Conservation (phyloP, 176 grass and related monocot genomes). For the Phragmites australis region DNA sequence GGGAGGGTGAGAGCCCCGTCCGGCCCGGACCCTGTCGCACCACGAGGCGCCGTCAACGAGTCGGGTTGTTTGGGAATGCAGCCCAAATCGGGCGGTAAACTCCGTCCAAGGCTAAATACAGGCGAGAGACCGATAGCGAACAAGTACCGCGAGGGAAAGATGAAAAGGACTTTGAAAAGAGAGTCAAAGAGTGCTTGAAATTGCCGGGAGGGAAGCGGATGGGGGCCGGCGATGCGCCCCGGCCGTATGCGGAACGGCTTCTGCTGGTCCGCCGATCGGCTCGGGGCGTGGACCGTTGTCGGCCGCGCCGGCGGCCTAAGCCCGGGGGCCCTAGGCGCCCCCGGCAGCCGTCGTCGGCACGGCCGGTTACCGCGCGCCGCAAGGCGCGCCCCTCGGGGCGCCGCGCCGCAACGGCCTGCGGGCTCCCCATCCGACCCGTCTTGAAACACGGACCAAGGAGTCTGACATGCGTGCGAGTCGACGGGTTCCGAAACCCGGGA, state of each 20-base stretch:
- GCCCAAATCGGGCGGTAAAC: slow-evolving; percentile 54
- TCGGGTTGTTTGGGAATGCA: slow-evolving; percentile 67
- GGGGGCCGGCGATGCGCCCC: slow-evolving; percentile 41
- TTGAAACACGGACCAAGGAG: slow-evolving; percentile 78
- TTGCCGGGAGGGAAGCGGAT: slow-evolving; percentile 62
- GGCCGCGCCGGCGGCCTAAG: slow-evolving; percentile 37
- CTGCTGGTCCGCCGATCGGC: slow-evolving; percentile 35
- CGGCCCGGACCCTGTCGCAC: slow-evolving; percentile 49
- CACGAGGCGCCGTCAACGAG: slow-evolving; percentile 56
- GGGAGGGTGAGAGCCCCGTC: slow-evolving; percentile 59
- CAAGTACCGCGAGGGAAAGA: slow-evolving; percentile 72
- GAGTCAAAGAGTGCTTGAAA: slow-evolving; percentile 77
- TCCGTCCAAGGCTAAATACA: slow-evolving; percentile 66
- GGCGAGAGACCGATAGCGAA: slow-evolving; percentile 72
- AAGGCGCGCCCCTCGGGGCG: too few relatives aligned
- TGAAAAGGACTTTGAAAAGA: slow-evolving; percentile 80
- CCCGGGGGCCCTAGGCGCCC: slow-evolving; percentile 2
- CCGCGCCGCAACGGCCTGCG: slow-evolving; percentile 2
- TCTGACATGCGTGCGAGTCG: slow-evolving; percentile 59
- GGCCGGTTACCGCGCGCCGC: not conserved
- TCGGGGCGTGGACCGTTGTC: slow-evolving; percentile 40
- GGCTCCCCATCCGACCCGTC: slow-evolving; percentile 61
- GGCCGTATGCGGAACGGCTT: slow-evolving; percentile 40
- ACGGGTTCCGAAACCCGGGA: slow-evolving; percentile 46
- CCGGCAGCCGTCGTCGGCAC: not conserved